Conservation (phyloP, 352 stramenopile species). For the Globisporangium solare region DNA sequence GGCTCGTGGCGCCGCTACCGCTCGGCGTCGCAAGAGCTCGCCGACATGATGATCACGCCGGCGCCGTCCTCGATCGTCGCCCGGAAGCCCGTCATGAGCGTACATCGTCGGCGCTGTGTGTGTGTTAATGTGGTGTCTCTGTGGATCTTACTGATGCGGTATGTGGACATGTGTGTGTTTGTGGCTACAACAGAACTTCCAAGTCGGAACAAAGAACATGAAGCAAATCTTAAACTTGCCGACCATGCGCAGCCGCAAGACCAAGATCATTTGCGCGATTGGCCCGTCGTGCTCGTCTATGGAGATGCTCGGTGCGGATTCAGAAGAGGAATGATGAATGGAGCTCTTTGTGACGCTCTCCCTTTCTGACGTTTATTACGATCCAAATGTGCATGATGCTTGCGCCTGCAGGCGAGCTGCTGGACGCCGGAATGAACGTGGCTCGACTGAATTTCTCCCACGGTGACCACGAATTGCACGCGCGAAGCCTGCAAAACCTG, state of each 20-base stretch:
- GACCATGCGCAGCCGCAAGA: conserved; percentile 73
- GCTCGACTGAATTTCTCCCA: conserved; percentile 99
- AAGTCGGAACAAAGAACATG: conserved; percentile 55
- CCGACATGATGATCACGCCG: conserved; percentile 39
- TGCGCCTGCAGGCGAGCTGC: conserved; percentile 39
- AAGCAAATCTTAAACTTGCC: conserved; percentile 70
- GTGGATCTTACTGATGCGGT: not conserved
- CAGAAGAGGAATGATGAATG: not conserved
- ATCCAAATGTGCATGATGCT: conserved; percentile 4
- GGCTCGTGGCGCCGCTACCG: conserved; percentile 61
- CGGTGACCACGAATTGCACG: conserved; percentile 94
- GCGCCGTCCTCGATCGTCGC: conserved; percentile 28
- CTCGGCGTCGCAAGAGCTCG: conserved; percentile 62
- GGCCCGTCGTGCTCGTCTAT: conserved; percentile 96
- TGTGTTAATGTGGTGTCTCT: not conserved
- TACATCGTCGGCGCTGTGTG: not conserved
- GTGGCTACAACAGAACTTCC: conserved; percentile 39
- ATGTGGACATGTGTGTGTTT: not conserved
- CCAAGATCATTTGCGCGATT: conserved; percentile 99
- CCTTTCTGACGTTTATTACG: not conserved
- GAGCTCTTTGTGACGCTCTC: not conserved
- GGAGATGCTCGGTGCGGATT: conserved; percentile 87
- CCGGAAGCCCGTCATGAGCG: conserved; percentile 30
- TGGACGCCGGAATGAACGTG: conserved; percentile 94
- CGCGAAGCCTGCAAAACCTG: conserved; percentile 89